These are phyloP conservation scores for Mycena maculata DNA, from an alignment of 768 basidiomycete species.

Conservation along the genomic window DNA sequence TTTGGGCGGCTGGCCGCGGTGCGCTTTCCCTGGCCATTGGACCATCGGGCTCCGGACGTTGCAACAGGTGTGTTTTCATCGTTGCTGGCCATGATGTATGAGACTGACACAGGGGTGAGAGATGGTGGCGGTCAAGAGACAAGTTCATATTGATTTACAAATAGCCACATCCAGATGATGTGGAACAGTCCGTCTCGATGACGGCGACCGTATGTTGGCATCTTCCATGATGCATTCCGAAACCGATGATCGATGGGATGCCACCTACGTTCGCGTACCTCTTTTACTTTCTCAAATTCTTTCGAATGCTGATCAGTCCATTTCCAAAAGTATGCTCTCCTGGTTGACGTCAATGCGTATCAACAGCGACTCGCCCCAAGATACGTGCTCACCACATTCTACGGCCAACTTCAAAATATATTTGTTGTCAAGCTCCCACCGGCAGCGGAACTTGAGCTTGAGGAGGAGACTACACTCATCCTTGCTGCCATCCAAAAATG, in stretches of 20 bases:
- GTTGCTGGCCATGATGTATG: no score
- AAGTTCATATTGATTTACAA: no score
- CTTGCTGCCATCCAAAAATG: conserved; percentile 34
- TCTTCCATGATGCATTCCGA: not conserved
- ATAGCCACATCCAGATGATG: no score
- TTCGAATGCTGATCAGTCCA: not conserved
- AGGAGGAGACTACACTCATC: conserved; percentile 16
- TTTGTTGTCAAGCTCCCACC: conserved; percentile 29
- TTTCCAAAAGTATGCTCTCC: conserved; percentile 38
- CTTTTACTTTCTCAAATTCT: not conserved
- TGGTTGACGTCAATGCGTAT: conserved; percentile 38
- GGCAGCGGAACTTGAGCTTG: conserved; percentile 14
- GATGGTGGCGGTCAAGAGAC: no score
- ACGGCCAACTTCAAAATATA: conserved; percentile 43
- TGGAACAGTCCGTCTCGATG: not conserved
- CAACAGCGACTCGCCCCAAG: not conserved
- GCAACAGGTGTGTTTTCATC: no score
- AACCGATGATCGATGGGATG: conserved; percentile 36
- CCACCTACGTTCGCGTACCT: conserved; percentile 43
- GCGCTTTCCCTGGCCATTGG: no score
- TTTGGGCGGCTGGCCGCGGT: no score
- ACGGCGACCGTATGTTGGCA: conserved; percentile 13
- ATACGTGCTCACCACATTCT: conserved; percentile 12
- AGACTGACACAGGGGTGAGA: no score
- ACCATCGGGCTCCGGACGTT: no score